Evolutionary conservation across 768 basidiomycete species (phyloP), one percentile per base, ranked within the genome.

Genomic region (Russula sp.): DNA sequence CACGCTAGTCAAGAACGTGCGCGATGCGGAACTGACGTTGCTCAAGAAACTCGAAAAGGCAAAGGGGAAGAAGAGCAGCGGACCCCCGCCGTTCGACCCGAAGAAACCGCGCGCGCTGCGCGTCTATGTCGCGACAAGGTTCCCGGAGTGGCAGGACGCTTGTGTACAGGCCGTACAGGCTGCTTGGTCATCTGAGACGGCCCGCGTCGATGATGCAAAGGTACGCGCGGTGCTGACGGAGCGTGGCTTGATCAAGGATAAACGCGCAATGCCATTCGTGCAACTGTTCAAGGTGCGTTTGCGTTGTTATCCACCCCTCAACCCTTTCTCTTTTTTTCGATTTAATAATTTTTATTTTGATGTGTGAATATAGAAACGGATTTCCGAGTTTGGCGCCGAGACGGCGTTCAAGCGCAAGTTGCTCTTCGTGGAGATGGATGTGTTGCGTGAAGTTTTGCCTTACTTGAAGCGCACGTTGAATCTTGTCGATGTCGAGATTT

Each of bases 261-360:
- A 98, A 80, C 84, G 87, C 49, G 83, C 83, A 48, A 98, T 98
- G 96, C 95, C 95, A 7, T 98, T 96, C 77, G 84, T 94, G 52
- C 91, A 96, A 64, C 77, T 81, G 34, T 90, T 98, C 86, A 95
- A 97, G 87, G 96, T 94, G 58, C 42, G 80, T 69, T 9, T n/a
- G n/a, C n/a, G 22, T 13, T 14, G 55, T 38, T 28, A 9, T 2
- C 32, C 28, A n/a, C n/a, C n/a, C n/a, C n/a, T n/a, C n/a, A n/a
- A n/a, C n/a, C n/a, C n/a, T n/a, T n/a, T n/a, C n/a, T n/a, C 50
- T 13, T 7, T 61, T 22, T 22, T 20, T 2, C 24, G 36, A 38
- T 14, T 38, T 2, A 38, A 36, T 36, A 38, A 38, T 38, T 34
- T 34, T 34, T 3, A 34, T 34, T 34, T 18, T 51, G 53, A 20